Base-by-base conservation (phyloP, 2,329 filamentous ascomycete genomes). In the Mariannaea sp. region DNA sequence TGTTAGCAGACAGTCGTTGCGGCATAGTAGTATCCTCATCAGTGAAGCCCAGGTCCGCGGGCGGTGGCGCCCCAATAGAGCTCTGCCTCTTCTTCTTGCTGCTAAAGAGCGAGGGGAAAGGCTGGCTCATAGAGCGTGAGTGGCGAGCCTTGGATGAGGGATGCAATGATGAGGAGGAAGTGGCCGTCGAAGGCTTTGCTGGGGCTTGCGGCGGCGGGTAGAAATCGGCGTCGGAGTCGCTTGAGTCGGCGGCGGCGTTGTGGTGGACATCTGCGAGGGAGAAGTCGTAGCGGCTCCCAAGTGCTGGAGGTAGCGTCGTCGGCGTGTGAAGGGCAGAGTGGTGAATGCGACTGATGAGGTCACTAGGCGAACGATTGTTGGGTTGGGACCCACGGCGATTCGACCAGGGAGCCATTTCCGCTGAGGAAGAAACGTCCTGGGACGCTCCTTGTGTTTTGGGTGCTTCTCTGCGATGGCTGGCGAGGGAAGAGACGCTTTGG, bases 81-180 rank as follows among this genome's bases (percentile, higher is more conserved):
- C 71, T 68, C 26, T 76, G 71, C 64, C 79, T 80, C 72, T 82
- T 85, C 67, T 84, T 85, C 57, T 75, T 79, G 56, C 75, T 73
- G 26, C 81, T 79, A 67, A 92, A 90, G 26, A 92, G 73, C 14
- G 84, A 86, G 7, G 89, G 87, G 59, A 93, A 88, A 9, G 90
- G 89, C 65, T 93, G 87, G 77, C 90, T 94, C 75, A 88, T 83
- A 49, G 90, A 92, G 49, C 89, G 71, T 9, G 60, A 59, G 48
- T 73, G 70, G 54, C 12, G 68, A 57, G 17, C 59, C 55, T 56
- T 46, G 56, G 43, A 66, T 47, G 57, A 57, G 7, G 38, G 44
- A 26, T 38, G 48, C 17, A 36, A 29, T 24, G 63, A 57, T 33
- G 59, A 52, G 46, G 33, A 17, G 24, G 35, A 17, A 6, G 33